These are phyloP conservation scores for Beta corolliflora DNA, from an alignment of 179 eudicot genomes.

Conservation along the genomic window DNA sequence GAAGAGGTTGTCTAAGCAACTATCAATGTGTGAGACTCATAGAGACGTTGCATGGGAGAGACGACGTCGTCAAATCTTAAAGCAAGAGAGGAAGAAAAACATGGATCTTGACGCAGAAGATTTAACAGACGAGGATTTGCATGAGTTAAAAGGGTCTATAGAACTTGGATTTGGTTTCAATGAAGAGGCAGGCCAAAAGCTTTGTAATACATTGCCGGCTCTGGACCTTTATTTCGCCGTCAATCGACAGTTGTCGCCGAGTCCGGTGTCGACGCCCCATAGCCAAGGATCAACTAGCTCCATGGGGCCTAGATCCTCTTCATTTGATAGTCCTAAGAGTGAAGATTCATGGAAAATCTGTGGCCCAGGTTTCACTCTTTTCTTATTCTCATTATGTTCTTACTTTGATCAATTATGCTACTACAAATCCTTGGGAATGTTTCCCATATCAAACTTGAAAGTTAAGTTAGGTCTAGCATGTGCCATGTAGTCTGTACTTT, in stretches of 20 bases:
- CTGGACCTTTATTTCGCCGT: constrained; percentile 83
- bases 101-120: constrained; percentile 30
- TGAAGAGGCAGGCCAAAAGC: constrained; percentile 60
- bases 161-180: constrained; percentile 90
- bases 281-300: constrained; percentile 37
- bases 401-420: too few species aligned
- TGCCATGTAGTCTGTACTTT: too few species aligned
- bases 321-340: constrained; percentile 50
- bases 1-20: constrained; percentile 61
- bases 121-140: constrained; percentile 72
- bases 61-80: constrained; percentile 54
- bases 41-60: constrained; percentile 87
- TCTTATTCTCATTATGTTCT: too few species aligned
- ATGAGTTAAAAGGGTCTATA: constrained; percentile 71
- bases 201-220: constrained; percentile 73
- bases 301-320: constrained; percentile 36
- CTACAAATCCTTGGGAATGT: too few species aligned
- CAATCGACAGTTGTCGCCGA: constrained; percentile 51
- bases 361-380: constrained; percentile 52
- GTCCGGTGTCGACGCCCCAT: constrained; percentile 57
- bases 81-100: constrained; percentile 49
- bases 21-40: constrained; percentile 64
- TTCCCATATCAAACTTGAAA: too few species aligned
- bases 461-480: too few species aligned
- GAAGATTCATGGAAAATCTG: constrained; percentile 84